Base-by-base conservation (phyloP, 2,329 filamentous ascomycete genomes). In the Aspergillus novoparasiticus region DNA sequence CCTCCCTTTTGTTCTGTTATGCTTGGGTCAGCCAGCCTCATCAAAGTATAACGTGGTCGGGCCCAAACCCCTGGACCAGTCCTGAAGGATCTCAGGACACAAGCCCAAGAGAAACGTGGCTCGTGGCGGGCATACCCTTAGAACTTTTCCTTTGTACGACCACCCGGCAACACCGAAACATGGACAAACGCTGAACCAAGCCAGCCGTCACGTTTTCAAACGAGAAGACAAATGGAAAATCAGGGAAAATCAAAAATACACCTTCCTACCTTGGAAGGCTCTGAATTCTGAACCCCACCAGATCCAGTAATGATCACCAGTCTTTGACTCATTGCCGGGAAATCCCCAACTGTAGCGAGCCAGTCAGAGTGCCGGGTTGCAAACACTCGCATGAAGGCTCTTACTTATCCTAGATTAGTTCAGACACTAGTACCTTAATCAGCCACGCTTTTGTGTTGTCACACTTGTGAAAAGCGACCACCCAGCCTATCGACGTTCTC, bases 241-340 rank as follows among this genome's bases (percentile, higher is more conserved):
- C 12, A 36, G 34, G 34, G 6, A 36, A 36, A 36, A 16, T 12
- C 34, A 48, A 48, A 30, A 57, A 41, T 53, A 50, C 54, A 62
- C 57, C 51, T 64, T 64, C 60, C 60, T 41, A n/a, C 43, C 59
- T 46, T 19, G 56, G 63, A 30, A 62, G 30, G 23, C 39, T 48
- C 41, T 26, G 34, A 57, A 57, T 51, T 45, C 50, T 57, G 51
- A 39, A 48, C 41, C 16, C 59, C 60, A 57, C 45, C 39, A 36
- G 60, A 64, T 59, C 58, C 45, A 61, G 64, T 57, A 66, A 57
- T 41, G 64, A 66, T 66, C 61, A 59, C 43, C 57, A 46, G 45
- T 57, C 51, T 43, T 66, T 66, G 64, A 64, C 58, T 66, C 61
- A 66, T 66, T 61, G 57, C 51, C 63, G 63, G 63, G 53, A 64